Evolutionary conservation across 2,329 filamentous ascomycete genomes (phyloP), one percentile per base, ranked within the genome.

Genomic region (Plenodomus biglobosus): DNA sequence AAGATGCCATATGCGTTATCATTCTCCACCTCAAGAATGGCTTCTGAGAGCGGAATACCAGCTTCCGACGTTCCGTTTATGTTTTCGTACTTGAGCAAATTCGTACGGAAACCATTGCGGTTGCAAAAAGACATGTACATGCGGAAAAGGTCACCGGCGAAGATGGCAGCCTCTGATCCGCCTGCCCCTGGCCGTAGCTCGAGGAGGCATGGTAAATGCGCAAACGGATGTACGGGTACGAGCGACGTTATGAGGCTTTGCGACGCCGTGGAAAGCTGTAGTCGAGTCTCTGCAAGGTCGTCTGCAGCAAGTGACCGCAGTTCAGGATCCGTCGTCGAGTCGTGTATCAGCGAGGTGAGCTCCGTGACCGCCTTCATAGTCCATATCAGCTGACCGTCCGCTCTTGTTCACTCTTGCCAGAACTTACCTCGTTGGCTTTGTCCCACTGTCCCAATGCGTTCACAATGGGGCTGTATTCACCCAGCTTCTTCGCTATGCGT

Each of bases 181-280:
- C 94, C 94, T 0, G 91, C 92, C 0, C 94, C 94, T 0, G 94
- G 94, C 0, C 92, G 84, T 50, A 99, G 88, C 74, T 99, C 94
- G 36, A 99, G 75, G 55, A 99, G 80, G 71, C 92, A 97, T 44
- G 92, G 90, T 59, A 97, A 81, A 53, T 90, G 82, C 24, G 90
- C 90, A 68, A 96, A 99, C 2, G 92, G 89, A 69, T 99, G 92
- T 35, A 85, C 83, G 1, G 94, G 94, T 15, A 95, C 88, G 44
- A 99, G 80, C 38, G 88, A 85, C 18, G 81, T 83, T 20, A 90
- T 90, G 37, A 99, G 80, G 30, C 81, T 82, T 32, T 79, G 79
- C 0, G 85, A 84, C 20, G 95, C 80, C 0, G 74, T 67, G 2
- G 80, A 78, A 19, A 96, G 80, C 48, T 81, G 77, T 5, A 78